Evolutionary conservation across 169 alveolate genomes (phyloP), one percentile per base, ranked within the genome.

Genomic region (Plasmodium vivax): DNA sequence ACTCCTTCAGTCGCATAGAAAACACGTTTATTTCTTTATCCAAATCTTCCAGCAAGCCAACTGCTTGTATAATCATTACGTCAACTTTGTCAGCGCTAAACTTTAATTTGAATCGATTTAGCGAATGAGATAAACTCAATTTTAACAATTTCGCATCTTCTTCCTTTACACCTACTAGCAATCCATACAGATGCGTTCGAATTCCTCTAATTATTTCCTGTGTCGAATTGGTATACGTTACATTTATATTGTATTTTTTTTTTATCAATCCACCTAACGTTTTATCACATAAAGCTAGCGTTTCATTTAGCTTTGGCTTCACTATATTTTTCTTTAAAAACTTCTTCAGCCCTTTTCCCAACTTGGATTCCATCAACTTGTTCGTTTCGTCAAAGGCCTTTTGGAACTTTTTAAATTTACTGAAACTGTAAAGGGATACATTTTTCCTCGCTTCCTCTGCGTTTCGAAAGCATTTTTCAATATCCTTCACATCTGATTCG

Each of bases 41-140:
- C 83, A 99, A 96, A 92, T 98, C 99, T 96, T 98, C 99, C n/a
- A 99, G 94, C 56, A 99, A 97, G 47, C 99, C 99, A 23, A 99
- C 99, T 30, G 99, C 99, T 96, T 99, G 99, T 81, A 99, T 98
- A 92, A 99, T 98, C 99, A 99, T 99, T 41, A 99, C 98, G 93
- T 99, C 99, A 19, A 99, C 99, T 97, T 99, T 99, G 95, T 99
- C 99, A 32, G 99, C 99, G 54, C 99, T 97, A 95, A 99, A 99
- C 94, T 99, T 99, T 83, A 99, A 97, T 97, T 98, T 99, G 97
- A 99, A 99, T 83, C 99, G 95, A 36, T 97, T 96, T 96, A 98
- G 92, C 38, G 99, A 96, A 92, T 98, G 99, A 90, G 99, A 97
- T 93, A 98, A 93, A 80, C 98, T 96, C 83, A 98, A 84, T 81